A percentile compares a stretch with the other conserved stretches of the same genome.
Conservation (phyloP, 441 rosid species). For the Pelargonium myrrhifolium region DNA sequence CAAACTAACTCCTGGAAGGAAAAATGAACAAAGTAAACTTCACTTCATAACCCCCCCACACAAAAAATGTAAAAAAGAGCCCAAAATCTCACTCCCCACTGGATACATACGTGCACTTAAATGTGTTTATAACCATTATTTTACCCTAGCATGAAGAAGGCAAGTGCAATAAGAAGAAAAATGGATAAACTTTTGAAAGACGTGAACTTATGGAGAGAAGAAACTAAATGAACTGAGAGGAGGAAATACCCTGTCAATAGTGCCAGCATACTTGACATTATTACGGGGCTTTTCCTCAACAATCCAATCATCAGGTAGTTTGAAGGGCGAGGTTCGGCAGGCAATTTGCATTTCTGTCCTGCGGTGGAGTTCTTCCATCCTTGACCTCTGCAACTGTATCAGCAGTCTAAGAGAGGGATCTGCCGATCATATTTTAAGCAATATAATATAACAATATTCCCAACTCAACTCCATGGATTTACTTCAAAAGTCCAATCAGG, state of each 20-base stretch:
- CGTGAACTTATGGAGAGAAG: background rate
- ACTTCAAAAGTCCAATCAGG: background rate
- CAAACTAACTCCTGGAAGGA: background rate
- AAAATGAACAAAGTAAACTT: background rate
- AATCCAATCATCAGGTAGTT: conserved; percentile 45
- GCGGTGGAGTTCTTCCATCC: background rate
- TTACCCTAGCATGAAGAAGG: conserved; percentile 1
- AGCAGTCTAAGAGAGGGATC: background rate
- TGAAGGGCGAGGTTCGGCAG: conserved; percentile 22
- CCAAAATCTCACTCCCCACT: background rate
- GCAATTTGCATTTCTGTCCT: conserved; percentile 18
- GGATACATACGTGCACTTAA: background rate
- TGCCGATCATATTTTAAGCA: background rate
- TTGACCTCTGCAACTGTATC: conserved; percentile 24
- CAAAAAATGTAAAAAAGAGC: no score
- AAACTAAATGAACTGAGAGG: background rate
- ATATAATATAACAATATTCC: background rate
- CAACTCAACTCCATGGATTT: background rate
- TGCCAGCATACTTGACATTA: conserved; percentile 18
- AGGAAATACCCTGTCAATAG: conserved; percentile 41
- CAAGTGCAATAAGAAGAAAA: background rate
- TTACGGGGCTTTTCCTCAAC: conserved; percentile 33
- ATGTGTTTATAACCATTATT: background rate
- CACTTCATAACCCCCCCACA: no score
- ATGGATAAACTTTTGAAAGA: background rate